Base-by-base conservation (phyloP, 176 grass and related monocot genomes). In the Rhynchospora pubera region DNA sequence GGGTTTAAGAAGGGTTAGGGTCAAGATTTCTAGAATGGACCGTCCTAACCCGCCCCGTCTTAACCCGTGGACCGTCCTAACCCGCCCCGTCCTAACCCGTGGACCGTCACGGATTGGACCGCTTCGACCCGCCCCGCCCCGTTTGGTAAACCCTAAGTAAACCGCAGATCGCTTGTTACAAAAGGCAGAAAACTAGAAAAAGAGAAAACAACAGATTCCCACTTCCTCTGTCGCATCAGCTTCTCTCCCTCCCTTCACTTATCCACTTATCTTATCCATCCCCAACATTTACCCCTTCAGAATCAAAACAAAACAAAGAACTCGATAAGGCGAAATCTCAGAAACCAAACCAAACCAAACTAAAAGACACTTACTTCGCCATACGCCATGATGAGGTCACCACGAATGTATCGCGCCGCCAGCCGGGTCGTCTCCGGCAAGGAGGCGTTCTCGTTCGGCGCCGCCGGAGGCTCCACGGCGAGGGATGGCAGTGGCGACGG, bases 341-440 rank as follows among this genome's bases (percentile, higher is more conserved):
- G 26, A 23, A 23, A 61, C 56, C 5, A 15, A 57, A 57, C 16
- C 3, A 61, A 5, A 1, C 26, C 9, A 26, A 62, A 13, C 48
- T 48, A 22, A 48, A 82, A 7, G 42, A 10, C 57, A 55, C 28
- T 50, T 52, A 55, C 28, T 50, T 52, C 62, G 52, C 47, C 63
- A 90, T 90, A 85, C 23, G 65, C 51, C 66, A 93, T 91, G 91
- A 79, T 82, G 68, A 86, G 83, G 21, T 82, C 87, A 23, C 77
- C 84, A 16, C 55, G 79, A 61, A 56, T 89, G 42, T 52, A 91
- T 13, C 88, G 87, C 24, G 22, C 90, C 80, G 57, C 72, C 39
- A 69, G 71, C 65, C 61, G 84, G 23, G 68, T 68, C 1, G 66
- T 82, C 45, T 59, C 43, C 13, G 85, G 68, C 22, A 81, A 71